phyloP scores from a whole-genome alignment of 352 stramenopile genomes.

The Pythium monospermum region DNA sequence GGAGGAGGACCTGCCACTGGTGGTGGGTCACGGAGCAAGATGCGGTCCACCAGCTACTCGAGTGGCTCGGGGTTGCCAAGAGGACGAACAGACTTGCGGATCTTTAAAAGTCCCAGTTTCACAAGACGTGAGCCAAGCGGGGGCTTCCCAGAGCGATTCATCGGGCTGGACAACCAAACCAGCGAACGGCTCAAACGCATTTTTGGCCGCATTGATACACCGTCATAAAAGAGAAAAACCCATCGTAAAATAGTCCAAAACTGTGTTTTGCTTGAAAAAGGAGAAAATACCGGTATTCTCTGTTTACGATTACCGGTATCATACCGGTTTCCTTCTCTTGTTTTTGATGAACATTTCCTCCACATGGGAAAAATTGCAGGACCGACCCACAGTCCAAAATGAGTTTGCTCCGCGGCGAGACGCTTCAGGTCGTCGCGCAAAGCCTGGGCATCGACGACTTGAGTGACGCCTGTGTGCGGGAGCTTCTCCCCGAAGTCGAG shows the following conservation, averaged over 20 bases:
- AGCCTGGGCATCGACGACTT: slow-evolving; percentile 71
- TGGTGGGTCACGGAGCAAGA: no score
- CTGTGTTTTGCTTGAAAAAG: no score
- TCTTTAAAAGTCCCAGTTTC: slow-evolving; percentile 72
- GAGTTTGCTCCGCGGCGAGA: slow-evolving; percentile 69
- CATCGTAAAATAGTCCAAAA: neutral
- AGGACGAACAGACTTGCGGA: slow-evolving; percentile 52
- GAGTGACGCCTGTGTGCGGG: slow-evolving; percentile 50
- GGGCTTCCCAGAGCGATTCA: slow-evolving; percentile 67
- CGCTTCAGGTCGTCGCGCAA: slow-evolving; percentile 66
- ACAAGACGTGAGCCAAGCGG: slow-evolving; percentile 40
- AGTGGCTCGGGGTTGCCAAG: neutral
- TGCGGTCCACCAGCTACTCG: slow-evolving; percentile 10
- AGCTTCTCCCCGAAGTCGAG: slow-evolving; percentile 75
- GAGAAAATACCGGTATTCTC: neutral
- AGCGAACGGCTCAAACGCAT: slow-evolving; percentile 74
- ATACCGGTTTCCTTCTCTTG: neutral
- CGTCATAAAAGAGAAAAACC: neutral
- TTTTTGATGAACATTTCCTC: neutral
- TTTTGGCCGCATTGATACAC: slow-evolving; percentile 54
- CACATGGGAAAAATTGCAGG: neutral
- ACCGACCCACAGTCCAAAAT: slow-evolving; percentile 40
- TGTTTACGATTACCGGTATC: neutral
- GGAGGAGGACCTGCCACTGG: no score
- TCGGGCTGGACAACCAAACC: slow-evolving; percentile 70